Evolutionary conservation across 106 monocot genomes (phyloP), one percentile per base, ranked within the genome.

Genomic region (Hemerocallis citrina): DNA sequence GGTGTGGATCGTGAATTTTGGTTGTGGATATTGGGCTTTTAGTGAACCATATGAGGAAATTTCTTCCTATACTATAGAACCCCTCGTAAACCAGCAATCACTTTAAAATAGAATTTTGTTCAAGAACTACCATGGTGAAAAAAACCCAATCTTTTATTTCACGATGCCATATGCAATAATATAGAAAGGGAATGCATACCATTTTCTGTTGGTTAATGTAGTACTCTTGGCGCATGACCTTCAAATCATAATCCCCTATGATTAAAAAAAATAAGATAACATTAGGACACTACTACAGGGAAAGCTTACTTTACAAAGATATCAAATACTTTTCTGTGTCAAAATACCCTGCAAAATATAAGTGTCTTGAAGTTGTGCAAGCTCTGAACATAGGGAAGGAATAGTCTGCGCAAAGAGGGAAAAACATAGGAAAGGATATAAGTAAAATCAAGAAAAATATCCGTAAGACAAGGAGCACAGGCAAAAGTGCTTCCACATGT

Each of bases 311-410:
- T 51, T 28, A 28, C n/a, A 16, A 16, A 32, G n/a, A 32, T 54
- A 15, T n/a, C 20, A 32, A n/a, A 16, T 32, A 16, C 34, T 37
- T 10, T 55, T 16, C n/a, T n/a, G 36, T 36, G 17, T 52, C 21
- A 27, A 24, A 67, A 60, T 41, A 77, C 95, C 95, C 71, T 98
- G 92, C 59, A 98, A 75, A 65, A 98, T 92, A 69, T 92, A 98
- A 42, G 98, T 98, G 37, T 92, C 98, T 72, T 98, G 98, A 63
- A 92, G 98, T 64, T 98, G 98, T 44, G 98, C 98, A 63, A 98
- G 88, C 72, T 98, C 92, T 22, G 80, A 92, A 75, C 98, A 98
- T 21, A 98, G 71, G 21, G 54, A 49, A 67, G 98, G 98, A 74
- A 98, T 88, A 76, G 78, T 84, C 95, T 96, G 84, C 62, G 79